Percentiles rank a stretch among this genome's conserved stretches.
These are phyloP conservation scores for Arabidopsis hybrid DNA, from an alignment of 441 rosid species.

Conservation along the genomic window DNA sequence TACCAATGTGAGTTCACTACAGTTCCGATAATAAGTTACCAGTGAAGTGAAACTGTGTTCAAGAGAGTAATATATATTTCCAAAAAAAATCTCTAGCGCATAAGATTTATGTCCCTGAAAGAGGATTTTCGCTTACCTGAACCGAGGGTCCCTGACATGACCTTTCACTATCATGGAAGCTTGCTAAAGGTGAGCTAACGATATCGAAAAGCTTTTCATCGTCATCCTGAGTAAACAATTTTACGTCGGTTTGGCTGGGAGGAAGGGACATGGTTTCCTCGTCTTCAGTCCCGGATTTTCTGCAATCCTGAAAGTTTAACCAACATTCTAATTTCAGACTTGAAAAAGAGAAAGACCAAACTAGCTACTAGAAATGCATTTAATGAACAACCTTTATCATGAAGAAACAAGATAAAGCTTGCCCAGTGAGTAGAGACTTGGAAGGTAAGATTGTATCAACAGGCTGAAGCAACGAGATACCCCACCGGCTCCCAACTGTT, in stretches of 20 bases:
- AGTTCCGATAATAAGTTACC: conserved; percentile 23
- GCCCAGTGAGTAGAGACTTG: conserved; percentile 72
- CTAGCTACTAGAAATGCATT: conserved; percentile 23
- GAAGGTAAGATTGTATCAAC: conserved; percentile 72
- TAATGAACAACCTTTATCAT: conserved; percentile 72
- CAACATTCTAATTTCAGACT: conserved; percentile 24
- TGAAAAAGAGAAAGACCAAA: conserved; percentile 9
- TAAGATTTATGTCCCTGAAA: conserved; percentile 18
- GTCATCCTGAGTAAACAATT: conserved; percentile 55
- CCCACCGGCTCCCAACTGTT: conserved; percentile 81
- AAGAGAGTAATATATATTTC: not conserved
- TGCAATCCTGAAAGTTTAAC: conserved; percentile 58
- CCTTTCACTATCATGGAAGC: conserved; percentile 83
- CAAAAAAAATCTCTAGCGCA: not conserved
- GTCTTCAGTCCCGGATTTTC: conserved; percentile 49
- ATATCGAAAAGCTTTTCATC: conserved; percentile 58
- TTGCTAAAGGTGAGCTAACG: conserved; percentile 72
- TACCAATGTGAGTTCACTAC: conserved; percentile 13
- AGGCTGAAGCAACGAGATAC: conserved; percentile 82
- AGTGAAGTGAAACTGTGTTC: conserved; percentile 9
- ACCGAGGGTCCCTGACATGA: conserved; percentile 55
- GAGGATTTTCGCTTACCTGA: conserved; percentile 57
- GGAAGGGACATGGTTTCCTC: conserved; percentile 48
- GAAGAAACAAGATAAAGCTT: conserved; percentile 87
- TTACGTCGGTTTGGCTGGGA: conserved; percentile 57